A percentile compares a stretch with the other conserved stretches of the same genome.
Evolutionary conservation across 2,329 filamentous ascomycete genomes (phyloP).

Genomic region (Aspergillus latus): DNA sequence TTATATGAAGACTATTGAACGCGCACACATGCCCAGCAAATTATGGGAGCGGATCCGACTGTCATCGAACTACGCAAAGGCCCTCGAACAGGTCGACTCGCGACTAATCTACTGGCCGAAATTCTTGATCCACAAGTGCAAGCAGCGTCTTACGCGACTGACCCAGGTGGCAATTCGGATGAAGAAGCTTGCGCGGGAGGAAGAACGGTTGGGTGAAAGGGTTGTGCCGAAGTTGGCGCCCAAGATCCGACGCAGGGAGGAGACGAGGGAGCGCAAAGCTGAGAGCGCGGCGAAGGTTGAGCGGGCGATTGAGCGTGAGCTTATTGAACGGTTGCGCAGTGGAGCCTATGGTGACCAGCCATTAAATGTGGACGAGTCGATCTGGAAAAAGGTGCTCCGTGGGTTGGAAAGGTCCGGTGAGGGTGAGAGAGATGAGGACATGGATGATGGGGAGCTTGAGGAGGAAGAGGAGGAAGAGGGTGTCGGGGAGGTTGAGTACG

Average conservation of each 20-base stretch:
- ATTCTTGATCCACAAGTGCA: slow-evolving; percentile 90
- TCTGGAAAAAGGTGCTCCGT: slow-evolving; percentile 96
- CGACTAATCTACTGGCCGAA: slow-evolving; percentile 91
- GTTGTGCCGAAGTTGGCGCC: slow-evolving; percentile 86
- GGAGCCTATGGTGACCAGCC: slow-evolving; percentile 94
- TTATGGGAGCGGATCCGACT: slow-evolving; percentile 94
- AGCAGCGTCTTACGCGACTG: slow-evolving; percentile 87
- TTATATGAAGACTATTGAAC: slow-evolving; percentile 94
- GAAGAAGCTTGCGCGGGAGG: slow-evolving; percentile 79
- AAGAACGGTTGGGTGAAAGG: slow-evolving; percentile 83
- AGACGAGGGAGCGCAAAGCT: slow-evolving; percentile 72
- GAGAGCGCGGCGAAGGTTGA: slow-evolving; percentile 90
- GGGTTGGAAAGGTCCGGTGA: slow-evolving; percentile 86
- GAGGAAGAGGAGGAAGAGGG: slow-evolving; percentile 71
- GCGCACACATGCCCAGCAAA: slow-evolving; percentile 81
- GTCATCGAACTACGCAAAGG: slow-evolving; percentile 85
- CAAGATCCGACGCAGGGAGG: slow-evolving; percentile 77
- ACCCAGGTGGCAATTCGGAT: slow-evolving; percentile 84
- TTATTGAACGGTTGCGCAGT: slow-evolving; percentile 85
- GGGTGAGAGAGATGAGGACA: slow-evolving; percentile 77
- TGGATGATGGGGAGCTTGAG: slow-evolving; percentile 80
- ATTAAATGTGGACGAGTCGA: slow-evolving; percentile 87
- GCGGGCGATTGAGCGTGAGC: slow-evolving; percentile 88
- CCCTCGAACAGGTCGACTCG: slow-evolving; percentile 82
- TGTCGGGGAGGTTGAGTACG: slow-evolving; percentile 82